Base-by-base conservation (phyloP, 441 rosid species). In the Arabidopsis lyrata region DNA sequence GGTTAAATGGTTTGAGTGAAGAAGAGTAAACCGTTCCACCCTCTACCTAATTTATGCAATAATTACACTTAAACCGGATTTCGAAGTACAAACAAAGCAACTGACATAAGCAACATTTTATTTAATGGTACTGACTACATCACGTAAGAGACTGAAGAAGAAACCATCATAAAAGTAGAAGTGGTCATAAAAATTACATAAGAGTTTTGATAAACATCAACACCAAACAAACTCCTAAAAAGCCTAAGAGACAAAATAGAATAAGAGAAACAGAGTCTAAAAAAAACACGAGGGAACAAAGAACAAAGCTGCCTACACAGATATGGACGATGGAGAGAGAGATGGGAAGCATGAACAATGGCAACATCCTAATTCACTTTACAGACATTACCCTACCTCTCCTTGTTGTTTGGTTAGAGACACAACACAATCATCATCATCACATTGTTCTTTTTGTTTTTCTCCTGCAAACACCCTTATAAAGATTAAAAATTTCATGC, bases 341-440 rank as follows among this genome's bases (percentile, higher is more conserved):
- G 9, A 47, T 27, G 16, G 18, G 54, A 47, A 47, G 49, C 59
- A 57, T 49, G 22, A 57, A 76, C 80, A 76, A 76, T 70, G 76
- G 66, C 9, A 76, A 76, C 80, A 76, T 57, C 80, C 76, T 70
- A 70, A 64, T 20, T 18, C 62, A 76, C 80, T 76, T 76, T 76
- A 64, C 80, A 70, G 76, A 64, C 56, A 70, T 70, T 59, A 60
- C 72, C 71, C 72, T 70, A 76, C 71, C 61, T 70, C 79, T 68
- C 47, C 49, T 76, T 48, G 66, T 45, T 76, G 75, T 76, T 62
- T 63, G 71, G 79, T 75, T 68, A 75, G 68, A 68, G 69, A 68
- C 74, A 67, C 68, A 60, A 60, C 31, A 29, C 4, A 4, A 29
- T 29, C 31, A 29, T 75, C 78, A 67, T 74, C 61, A 66, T 67